Percentiles rank a stretch among this genome's conserved stretches.
Conservation (phyloP, 2,329 filamentous ascomycete species). For the Macrophomina phaseolina region DNA sequence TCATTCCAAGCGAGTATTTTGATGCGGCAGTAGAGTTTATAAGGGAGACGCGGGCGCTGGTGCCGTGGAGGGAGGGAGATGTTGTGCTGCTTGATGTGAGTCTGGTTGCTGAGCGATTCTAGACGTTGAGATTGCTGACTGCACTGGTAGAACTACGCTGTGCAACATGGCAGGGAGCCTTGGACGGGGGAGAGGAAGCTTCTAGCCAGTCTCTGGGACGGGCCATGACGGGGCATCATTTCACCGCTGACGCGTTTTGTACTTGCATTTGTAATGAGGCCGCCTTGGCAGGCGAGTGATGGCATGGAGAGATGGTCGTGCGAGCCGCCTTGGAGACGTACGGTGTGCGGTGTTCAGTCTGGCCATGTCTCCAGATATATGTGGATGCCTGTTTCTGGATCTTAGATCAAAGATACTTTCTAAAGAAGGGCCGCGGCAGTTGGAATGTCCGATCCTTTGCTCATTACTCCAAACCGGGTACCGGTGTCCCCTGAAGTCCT, state of each 20-base stretch:
- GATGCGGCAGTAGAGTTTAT: slow-evolving; percentile 27
- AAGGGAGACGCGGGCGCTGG: slow-evolving; percentile 16
- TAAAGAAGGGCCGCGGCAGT: too few species aligned
- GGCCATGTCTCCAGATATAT: too few species aligned
- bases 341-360: too few species aligned
- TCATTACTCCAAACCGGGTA: too few species aligned
- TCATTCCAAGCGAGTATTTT: slow-evolving; percentile 27
- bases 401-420: too few species aligned
- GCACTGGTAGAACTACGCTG: slow-evolving; percentile 17
- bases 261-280: too few species aligned
- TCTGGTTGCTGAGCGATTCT: neutral
- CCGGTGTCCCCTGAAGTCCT: too few species aligned
- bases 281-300: too few species aligned
- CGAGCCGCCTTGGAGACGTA: too few species aligned
- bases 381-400: too few species aligned
- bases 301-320: too few species aligned
- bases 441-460: too few species aligned
- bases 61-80: slow-evolving; percentile 28
- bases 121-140: neutral
- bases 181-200: slow-evolving; percentile 28
- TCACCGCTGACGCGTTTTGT: neutral
- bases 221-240: neutral
- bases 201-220: slow-evolving; percentile 29
- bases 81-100: slow-evolving; percentile 26
- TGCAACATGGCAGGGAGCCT: slow-evolving; percentile 29